phyloP scores from a whole-genome alignment of 768 basidiomycete genomes.

The Boletus patriciae region DNA sequence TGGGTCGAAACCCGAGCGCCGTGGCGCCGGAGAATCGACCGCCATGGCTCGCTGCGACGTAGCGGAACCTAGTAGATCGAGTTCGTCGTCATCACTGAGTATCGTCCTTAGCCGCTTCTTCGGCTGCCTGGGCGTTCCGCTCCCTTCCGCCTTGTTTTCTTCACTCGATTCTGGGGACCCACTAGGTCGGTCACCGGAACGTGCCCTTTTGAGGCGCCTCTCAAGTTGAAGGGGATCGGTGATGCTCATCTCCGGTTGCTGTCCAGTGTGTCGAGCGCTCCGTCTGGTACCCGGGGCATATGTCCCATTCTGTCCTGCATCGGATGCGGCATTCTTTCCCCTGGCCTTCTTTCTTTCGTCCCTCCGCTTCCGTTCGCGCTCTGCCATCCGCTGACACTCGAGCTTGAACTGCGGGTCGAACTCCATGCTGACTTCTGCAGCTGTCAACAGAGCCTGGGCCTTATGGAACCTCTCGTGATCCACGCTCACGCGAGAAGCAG shows the following conservation, averaged over 20 bases:
- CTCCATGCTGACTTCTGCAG: slow-evolving; percentile 80
- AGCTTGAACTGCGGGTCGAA: slow-evolving; percentile 75
- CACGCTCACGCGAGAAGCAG: slow-evolving; percentile 51
- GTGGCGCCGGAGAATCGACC: slow-evolving; percentile 38
- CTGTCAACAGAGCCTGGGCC: slow-evolving; percentile 87
- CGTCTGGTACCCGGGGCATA: slow-evolving; percentile 58
- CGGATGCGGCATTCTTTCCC: slow-evolving; percentile 24
- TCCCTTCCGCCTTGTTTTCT: slow-evolving; percentile 45
- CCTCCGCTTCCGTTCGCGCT: slow-evolving; percentile 64
- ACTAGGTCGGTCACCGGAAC: slow-evolving; percentile 54
- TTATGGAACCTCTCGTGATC: slow-evolving; percentile 77
- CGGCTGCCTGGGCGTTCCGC: slow-evolving; percentile 38
- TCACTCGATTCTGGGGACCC: slow-evolving; percentile 47
- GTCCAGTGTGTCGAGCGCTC: slow-evolving; percentile 73
- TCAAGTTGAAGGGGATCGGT: slow-evolving; percentile 77
- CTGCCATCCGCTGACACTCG: slow-evolving; percentile 90
- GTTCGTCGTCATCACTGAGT: slow-evolving; percentile 47
- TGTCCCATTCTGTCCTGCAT: slow-evolving; percentile 29
- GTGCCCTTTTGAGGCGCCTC: slow-evolving; percentile 69
- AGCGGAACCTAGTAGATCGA: slow-evolving; percentile 39
- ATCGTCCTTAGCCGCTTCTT: slow-evolving; percentile 55
- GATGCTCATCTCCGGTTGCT: slow-evolving; percentile 65
- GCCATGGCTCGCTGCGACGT: slow-evolving; percentile 39
- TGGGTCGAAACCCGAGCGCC: slow-evolving; percentile 48
- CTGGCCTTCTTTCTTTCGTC: slow-evolving; percentile 48